phyloP scores from a whole-genome alignment of 1,139 yeast genomes.

The Candida neerlandica region DNA sequence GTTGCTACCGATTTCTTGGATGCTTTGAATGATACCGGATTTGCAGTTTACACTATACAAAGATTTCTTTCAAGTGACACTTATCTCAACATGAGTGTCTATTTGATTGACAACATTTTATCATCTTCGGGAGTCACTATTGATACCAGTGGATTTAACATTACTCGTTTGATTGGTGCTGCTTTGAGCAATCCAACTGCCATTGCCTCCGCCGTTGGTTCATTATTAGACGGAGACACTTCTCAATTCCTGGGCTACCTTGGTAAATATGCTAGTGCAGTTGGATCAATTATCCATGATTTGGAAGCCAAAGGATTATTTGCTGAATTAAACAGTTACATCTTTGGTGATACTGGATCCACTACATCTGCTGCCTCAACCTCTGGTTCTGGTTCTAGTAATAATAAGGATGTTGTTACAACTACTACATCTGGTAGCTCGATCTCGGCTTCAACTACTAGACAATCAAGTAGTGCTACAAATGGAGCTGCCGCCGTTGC shows the following conservation, averaged over 20 bases:
- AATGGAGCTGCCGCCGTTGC: constrained; percentile 14
- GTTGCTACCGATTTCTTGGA: constrained; percentile 31
- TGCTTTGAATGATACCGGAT: constrained; percentile 48
- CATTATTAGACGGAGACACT: constrained; percentile 26
- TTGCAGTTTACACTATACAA: constrained; percentile 42
- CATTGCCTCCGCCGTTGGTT: constrained; percentile 26
- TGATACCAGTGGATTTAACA: constrained; percentile 25
- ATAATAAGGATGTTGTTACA: constrained; percentile 11
- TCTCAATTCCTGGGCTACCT: constrained; percentile 12
- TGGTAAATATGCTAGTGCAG: constrained; percentile 37
- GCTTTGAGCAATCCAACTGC: constrained; percentile 30
- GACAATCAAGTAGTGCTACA: constrained; percentile 12
- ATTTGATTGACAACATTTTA: constrained; percentile 28
- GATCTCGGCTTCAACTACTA: constrained; percentile 8
- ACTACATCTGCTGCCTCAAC: constrained; percentile 11
- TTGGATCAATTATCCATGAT: constrained; percentile 32
- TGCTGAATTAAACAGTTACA: constrained; percentile 37
- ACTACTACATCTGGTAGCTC: constrained; percentile 7
- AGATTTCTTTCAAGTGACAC: constrained; percentile 37
- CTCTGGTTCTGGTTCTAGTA: neutral
- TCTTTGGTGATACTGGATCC: constrained; percentile 34
- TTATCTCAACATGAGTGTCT: constrained; percentile 42
- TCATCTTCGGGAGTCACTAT: constrained; percentile 30
- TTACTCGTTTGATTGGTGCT: constrained; percentile 27
- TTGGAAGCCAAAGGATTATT: constrained; percentile 45